phyloP scores from a whole-genome alignment of 2,329 filamentous ascomycete species.

The Nothophoma quercina region DNA sequence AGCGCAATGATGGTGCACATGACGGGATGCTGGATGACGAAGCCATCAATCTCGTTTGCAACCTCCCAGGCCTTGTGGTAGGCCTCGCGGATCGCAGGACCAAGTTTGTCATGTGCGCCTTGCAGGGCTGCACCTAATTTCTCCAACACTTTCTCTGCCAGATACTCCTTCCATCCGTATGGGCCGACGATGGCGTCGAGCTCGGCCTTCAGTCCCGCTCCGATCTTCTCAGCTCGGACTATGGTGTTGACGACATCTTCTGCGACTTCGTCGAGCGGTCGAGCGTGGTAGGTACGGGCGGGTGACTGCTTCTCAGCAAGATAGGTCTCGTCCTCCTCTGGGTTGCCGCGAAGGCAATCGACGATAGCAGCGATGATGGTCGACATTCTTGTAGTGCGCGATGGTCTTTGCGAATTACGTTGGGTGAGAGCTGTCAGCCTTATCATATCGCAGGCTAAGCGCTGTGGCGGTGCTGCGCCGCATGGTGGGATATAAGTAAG shows the following conservation, averaged over 20 bases:
- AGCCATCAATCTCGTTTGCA: slow-evolving; percentile 33
- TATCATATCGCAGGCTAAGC: slow-evolving; percentile 3
- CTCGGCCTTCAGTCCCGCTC: slow-evolving; percentile 23
- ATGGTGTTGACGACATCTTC: slow-evolving; percentile 30
- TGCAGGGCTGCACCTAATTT: slow-evolving; percentile 36
- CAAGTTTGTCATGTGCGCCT: slow-evolving; percentile 32
- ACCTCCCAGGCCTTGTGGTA: slow-evolving; percentile 33
- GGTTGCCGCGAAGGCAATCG: not conserved
- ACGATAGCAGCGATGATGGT: not conserved
- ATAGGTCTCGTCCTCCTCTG: not conserved
- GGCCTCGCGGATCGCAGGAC: slow-evolving; percentile 30
- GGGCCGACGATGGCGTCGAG: slow-evolving; percentile 37
- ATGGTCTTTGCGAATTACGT: not conserved
- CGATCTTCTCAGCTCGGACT: slow-evolving; percentile 23
- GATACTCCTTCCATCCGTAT: slow-evolving; percentile 40
- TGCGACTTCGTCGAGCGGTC: slow-evolving; percentile 23
- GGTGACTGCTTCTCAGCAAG: slow-evolving; percentile 26
- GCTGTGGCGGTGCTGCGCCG: slow-evolving; percentile 7
- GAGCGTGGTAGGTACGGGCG: not conserved
- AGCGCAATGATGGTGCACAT: slow-evolving; percentile 41
- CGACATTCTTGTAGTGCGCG: not conserved
- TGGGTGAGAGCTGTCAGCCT: not conserved
- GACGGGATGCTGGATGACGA: slow-evolving; percentile 41
- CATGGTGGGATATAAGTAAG: not conserved
- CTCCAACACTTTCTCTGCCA: slow-evolving; percentile 39